Evolutionary conservation across 73 alveolate genomes (phyloP), one percentile per base, ranked within the genome.

Genomic region (Tetrahymena borealis): DNA sequence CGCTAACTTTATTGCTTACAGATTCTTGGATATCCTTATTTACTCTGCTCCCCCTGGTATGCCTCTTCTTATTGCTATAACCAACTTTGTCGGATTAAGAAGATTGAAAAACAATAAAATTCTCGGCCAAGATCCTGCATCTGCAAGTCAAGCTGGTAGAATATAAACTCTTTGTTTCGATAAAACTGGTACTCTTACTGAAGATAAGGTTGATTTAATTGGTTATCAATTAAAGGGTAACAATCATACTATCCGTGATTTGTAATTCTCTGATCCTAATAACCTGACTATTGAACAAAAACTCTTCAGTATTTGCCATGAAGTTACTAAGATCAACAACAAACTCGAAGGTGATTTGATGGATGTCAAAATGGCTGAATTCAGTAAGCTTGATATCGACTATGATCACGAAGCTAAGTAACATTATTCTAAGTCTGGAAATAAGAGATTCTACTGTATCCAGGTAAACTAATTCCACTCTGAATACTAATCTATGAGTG

Each of bases 131-230:
- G 40, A 91, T 38, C 94, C 94, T 15, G 91, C 40, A 39, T 60
- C 78, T 60, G 85, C 91, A 60, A 60, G 78, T 60, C 77, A 91
- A 91, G 91, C 94, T 35, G 78, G 91, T 3, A 60, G 85, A 91
- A 91, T 79, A 7, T 90, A 91, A 9, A 41, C 90, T 18, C 77
- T 91, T 32, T 91, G 94, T 78, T 91, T 91, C 43, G 94, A 91
- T 60, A 91, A 91, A 37, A 91, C 94, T 35, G 94, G 94, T 7
- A 91, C 94, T 60, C 90, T 91, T 10, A 91, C 94, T 43, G 85
- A 78, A 24, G 85, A 91, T 91, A 41, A 91, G 10, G 85, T 91
- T 13, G 90, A 91, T 43, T 60, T 60, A 20, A 60, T 60, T 60
- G 85, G 85, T n/a, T 60, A 60, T 28, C 13, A 60, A 60, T 60